These are phyloP conservation scores for Dendrothele bispora DNA, from an alignment of 768 basidiomycete genomes.

Conservation along the genomic window DNA sequence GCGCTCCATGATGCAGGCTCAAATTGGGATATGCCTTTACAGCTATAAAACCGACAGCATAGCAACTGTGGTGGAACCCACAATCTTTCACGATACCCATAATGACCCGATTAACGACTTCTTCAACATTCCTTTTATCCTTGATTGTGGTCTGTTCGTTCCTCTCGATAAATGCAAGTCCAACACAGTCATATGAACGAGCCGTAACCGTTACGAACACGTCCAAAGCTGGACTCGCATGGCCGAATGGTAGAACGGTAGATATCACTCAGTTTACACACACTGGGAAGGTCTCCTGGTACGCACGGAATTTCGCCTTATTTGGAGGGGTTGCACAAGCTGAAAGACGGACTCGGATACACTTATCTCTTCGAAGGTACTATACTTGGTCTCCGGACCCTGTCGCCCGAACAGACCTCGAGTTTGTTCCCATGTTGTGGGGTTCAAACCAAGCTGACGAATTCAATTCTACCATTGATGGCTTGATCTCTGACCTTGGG, in stretches of 20 bases:
- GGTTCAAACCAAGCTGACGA: conserved; percentile 36
- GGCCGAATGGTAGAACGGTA: conserved; percentile 43
- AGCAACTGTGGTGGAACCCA: too few relatives aligned
- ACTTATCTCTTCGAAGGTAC: conserved; percentile 34
- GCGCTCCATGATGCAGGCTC: too few relatives aligned
- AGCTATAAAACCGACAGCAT: too few relatives aligned
- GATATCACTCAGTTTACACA: conserved; percentile 41
- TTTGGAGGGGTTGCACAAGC: too few relatives aligned
- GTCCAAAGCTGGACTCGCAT: conserved; percentile 52
- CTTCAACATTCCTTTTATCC: too few relatives aligned
- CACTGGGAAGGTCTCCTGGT: conserved; percentile 54
- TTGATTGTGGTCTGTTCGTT: too few relatives aligned
- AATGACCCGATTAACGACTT: too few relatives aligned
- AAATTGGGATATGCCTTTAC: too few relatives aligned
- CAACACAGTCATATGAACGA: too few relatives aligned
- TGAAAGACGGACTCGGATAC: background rate
- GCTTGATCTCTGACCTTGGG: conserved; percentile 33
- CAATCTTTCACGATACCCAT: too few relatives aligned
- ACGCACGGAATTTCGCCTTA: conserved; percentile 10
- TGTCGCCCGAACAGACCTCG: conserved; percentile 33
- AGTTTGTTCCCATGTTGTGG: conserved; percentile 62
- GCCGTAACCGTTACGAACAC: too few relatives aligned
- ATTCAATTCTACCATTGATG: conserved; percentile 40
- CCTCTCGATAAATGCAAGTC: too few relatives aligned
- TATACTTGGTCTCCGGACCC: conserved; percentile 48